Conservation (phyloP, 768 basidiomycete genomes). For the Hypholoma fasciculare region DNA sequence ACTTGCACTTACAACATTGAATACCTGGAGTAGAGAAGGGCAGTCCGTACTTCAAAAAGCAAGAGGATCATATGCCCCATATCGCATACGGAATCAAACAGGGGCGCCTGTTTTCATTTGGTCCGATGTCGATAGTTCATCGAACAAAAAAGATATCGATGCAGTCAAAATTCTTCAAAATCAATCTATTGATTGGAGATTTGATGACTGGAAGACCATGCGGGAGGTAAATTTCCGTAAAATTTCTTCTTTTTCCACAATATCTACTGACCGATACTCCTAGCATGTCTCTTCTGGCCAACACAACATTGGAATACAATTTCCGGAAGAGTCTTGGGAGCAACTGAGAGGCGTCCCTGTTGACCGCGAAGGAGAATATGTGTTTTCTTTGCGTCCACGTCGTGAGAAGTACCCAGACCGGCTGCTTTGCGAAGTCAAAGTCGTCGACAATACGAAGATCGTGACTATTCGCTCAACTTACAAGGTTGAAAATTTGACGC, state of each 20-base stretch:
- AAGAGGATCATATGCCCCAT: conserved; percentile 90
- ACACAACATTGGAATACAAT: conserved; percentile 84
- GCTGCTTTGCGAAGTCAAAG: conserved; percentile 84
- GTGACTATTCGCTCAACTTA: conserved; percentile 94
- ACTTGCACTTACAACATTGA: conserved; percentile 70
- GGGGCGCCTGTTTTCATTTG: conserved; percentile 84
- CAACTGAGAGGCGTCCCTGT: conserved; percentile 86
- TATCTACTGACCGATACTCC: neutral
- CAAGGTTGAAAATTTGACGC: conserved; percentile 85
- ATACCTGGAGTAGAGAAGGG: conserved; percentile 74
- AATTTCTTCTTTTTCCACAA: neutral
- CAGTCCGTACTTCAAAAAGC: conserved; percentile 71
- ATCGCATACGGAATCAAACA: conserved; percentile 88
- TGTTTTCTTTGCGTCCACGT: conserved; percentile 83
- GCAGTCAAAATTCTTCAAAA: conserved; percentile 69
- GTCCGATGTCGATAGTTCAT: conserved; percentile 71
- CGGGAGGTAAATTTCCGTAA: conserved; percentile 65
- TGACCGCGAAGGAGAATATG: conserved; percentile 90
- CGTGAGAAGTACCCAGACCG: conserved; percentile 75
- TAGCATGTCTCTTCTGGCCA: conserved; percentile 73
- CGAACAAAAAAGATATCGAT: conserved; percentile 44
- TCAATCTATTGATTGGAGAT: conserved; percentile 88
- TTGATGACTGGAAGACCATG: conserved; percentile 93
- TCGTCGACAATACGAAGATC: conserved; percentile 91
- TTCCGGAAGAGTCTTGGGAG: conserved; percentile 89